Evolutionary conservation across 169 alveolate species (phyloP).

Genomic region (Plasmodium relictum): DNA sequence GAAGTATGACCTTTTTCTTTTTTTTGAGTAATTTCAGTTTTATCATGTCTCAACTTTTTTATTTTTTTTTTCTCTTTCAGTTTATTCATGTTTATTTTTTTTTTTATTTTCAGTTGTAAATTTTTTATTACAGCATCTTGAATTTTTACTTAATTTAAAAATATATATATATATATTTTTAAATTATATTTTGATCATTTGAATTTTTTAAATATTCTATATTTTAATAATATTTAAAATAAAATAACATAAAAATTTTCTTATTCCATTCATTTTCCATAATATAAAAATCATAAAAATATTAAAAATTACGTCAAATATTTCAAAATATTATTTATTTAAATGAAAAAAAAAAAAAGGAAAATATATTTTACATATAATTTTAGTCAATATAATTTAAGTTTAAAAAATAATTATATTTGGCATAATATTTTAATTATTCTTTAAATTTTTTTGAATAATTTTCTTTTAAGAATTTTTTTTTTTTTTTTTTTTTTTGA

Average conservation of each 20-base stretch:
- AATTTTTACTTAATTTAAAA: background rate
- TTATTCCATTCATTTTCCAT: slow-evolving; percentile 25
- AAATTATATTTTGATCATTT: background rate
- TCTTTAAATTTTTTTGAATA: too few species aligned
- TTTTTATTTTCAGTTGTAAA: slow-evolving; percentile 26
- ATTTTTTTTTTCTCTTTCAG: background rate
- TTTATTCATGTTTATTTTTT: slow-evolving; percentile 22
- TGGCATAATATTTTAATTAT: too few species aligned
- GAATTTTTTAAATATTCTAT: slow-evolving; percentile 17
- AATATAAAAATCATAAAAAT: slow-evolving; percentile 8
- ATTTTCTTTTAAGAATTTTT: too few species aligned
- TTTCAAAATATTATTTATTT: background rate
- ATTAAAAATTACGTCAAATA: background rate
- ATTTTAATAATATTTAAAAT: slow-evolving; percentile 22
- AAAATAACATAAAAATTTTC: slow-evolving; percentile 7
- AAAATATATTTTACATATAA: too few species aligned
- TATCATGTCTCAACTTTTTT: background rate
- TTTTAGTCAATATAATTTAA: too few species aligned
- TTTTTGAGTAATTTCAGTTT: background rate
- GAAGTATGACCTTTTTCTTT: background rate
- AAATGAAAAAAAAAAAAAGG: background rate
- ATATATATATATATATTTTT: slow-evolving; percentile 8
- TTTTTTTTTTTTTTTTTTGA: too few species aligned
- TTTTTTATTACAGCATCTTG: slow-evolving; percentile 33
- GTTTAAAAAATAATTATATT: too few species aligned